Evolutionary conservation across 2,329 filamentous ascomycete genomes (phyloP), one percentile per base, ranked within the genome.

Genomic region (Claviceps humidiphila): DNA sequence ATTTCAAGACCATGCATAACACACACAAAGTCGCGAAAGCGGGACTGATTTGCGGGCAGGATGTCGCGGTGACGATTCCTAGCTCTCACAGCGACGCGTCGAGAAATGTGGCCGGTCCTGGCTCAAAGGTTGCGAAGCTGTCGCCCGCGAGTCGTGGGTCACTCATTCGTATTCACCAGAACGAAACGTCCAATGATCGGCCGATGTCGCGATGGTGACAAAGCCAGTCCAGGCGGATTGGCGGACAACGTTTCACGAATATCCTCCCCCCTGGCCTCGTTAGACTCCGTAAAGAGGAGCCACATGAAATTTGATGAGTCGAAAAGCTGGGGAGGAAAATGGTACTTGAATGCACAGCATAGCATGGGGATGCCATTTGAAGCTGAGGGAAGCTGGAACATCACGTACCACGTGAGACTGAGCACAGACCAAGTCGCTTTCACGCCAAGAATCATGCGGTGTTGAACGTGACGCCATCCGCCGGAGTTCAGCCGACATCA

Each of bases 251-350:
- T 45, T 50, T 53, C 52, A 51, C 45, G 47, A 50, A 57, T 55
- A 56, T 58, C 57, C 61, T 59, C 58, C 59, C 59, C 60, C 61
- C 60, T 57, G 51, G 57, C 58, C 59, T 53, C 52, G 50, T 54
- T 53, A 47, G 50, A 47, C 43, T 45, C 52, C 47, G 52, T 47
- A 51, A 34, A 56, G 51, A 44, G 46, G 52, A 53, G 51, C 55
- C 53, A 56, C 59, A 61, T 59, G 53, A 56, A 54, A 30, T 2
- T 34, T 26, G 42, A 17, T 50, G 22, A 4, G 9, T 5, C 14
- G 34, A 26, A 16, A 37, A 51, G 42, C 34, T 34, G 49, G 30
- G 9, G 41, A 38, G 13, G 7, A 8, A 34, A 11, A 34, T 34
- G 30, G 9, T 34, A 34, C 30, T 11, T 34, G 30, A 34, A 34